Evolutionary conservation across 176 grass and related monocot species (phyloP).

Genomic region (Dactylis glomerata): DNA sequence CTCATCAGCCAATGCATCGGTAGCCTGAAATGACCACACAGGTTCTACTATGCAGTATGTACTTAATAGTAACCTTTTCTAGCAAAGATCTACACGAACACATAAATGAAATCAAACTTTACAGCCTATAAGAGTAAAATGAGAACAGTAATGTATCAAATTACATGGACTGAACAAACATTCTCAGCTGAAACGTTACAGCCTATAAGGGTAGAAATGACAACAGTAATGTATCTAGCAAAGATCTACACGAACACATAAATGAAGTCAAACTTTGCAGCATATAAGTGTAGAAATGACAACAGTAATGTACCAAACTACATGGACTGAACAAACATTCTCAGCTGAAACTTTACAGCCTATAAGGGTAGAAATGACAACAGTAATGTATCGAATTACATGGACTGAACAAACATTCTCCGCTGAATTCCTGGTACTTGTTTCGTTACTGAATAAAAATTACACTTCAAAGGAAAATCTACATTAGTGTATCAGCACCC

Average conservation of each 20-base stretch:
- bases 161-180: not conserved
- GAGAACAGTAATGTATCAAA: not conserved
- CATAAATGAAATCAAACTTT: constrained; percentile 12
- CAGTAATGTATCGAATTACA: not conserved
- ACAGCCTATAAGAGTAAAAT: not conserved
- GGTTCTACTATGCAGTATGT: not conserved
- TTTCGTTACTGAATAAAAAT: not conserved
- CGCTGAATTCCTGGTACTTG: not conserved
- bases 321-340: no score
- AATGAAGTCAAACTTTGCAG: no score
- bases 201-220: no score
- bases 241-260: no score
- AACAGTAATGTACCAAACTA: no score
- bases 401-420: not conserved
- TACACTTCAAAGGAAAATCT: not conserved
- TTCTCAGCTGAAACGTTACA: not conserved
- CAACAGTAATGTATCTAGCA: no score
- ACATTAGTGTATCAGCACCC: not conserved
- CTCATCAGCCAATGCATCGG: not conserved
- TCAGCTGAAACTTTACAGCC: not conserved
- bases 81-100: not conserved
- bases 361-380: not conserved
- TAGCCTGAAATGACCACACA: not conserved
- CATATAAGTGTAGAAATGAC: no score
- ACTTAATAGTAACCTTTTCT: not conserved